Conservation (phyloP, 176 grass and related monocot genomes). For the Triticum monococcum region DNA sequence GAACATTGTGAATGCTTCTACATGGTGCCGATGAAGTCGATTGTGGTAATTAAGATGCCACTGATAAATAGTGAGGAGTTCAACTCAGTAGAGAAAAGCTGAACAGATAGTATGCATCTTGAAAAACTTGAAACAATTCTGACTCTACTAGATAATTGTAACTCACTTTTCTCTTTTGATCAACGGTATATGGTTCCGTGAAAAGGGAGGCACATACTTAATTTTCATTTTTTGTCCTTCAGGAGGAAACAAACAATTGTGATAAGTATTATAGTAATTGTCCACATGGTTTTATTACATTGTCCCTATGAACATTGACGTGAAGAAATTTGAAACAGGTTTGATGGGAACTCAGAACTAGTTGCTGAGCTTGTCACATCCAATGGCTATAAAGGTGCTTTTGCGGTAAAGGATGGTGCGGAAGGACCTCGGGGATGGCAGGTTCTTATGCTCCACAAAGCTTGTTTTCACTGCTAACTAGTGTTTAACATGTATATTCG, state of each 20-base stretch:
- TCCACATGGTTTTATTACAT: neutral
- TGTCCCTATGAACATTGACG: slow-evolving; percentile 19
- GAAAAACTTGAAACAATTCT: neutral
- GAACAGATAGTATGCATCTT: neutral
- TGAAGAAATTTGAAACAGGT: slow-evolving; percentile 51
- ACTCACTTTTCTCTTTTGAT: neutral
- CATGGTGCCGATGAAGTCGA: neutral
- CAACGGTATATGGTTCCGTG: neutral
- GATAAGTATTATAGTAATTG: too few relatives aligned
- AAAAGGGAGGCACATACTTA: neutral
- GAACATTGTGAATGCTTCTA: neutral
- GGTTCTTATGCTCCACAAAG: slow-evolving; percentile 42
- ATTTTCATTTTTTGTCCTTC: neutral
- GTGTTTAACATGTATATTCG: slow-evolving; percentile 17
- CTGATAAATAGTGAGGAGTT: neutral
- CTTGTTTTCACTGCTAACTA: neutral
- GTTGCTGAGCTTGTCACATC: slow-evolving; percentile 78
- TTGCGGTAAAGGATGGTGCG: slow-evolving; percentile 85
- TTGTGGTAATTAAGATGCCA: neutral
- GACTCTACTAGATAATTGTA: neutral
- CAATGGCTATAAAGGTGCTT: slow-evolving; percentile 94
- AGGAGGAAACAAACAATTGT: neutral
- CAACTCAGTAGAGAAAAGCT: neutral
- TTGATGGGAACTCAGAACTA: slow-evolving; percentile 79
- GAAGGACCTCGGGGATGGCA: slow-evolving; percentile 86